Evolutionary conservation across 2,329 filamentous ascomycete species (phyloP).

Genomic region (Hypoxylon sp.): DNA sequence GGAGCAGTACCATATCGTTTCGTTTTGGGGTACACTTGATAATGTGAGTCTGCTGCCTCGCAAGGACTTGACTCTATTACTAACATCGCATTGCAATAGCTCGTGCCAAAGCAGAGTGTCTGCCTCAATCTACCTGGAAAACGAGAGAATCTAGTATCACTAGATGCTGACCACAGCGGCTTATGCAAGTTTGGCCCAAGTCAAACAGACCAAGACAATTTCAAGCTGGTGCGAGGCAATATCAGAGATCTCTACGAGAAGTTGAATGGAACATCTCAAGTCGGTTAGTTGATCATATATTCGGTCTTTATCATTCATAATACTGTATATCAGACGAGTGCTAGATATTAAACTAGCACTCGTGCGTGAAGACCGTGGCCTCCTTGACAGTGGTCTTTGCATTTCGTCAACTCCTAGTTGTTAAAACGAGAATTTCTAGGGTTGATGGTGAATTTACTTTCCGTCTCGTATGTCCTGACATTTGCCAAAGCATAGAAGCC

Average conservation of each 20-base stretch:
- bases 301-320: background rate
- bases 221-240: background rate
- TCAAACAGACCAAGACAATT: background rate
- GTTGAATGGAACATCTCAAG: background rate
- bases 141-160: background rate
- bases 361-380: background rate
- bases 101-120: background rate
- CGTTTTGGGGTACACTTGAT: slow-evolving; percentile 44
- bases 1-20: slow-evolving; percentile 28
- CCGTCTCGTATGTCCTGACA: background rate
- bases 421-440: background rate
- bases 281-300: background rate
- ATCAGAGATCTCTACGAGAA: background rate
- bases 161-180: background rate
- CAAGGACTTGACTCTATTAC: background rate
- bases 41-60: background rate
- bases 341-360: background rate
- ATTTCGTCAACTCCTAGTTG: no score
- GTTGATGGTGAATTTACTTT: background rate
- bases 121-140: background rate
- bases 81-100: background rate
- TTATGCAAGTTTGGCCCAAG: background rate
- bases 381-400: background rate
- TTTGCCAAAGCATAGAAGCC: background rate
- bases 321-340: background rate